Conservation (phyloP, 2,329 filamentous ascomycete genomes). For the Hypoxylon rubiginosum region DNA sequence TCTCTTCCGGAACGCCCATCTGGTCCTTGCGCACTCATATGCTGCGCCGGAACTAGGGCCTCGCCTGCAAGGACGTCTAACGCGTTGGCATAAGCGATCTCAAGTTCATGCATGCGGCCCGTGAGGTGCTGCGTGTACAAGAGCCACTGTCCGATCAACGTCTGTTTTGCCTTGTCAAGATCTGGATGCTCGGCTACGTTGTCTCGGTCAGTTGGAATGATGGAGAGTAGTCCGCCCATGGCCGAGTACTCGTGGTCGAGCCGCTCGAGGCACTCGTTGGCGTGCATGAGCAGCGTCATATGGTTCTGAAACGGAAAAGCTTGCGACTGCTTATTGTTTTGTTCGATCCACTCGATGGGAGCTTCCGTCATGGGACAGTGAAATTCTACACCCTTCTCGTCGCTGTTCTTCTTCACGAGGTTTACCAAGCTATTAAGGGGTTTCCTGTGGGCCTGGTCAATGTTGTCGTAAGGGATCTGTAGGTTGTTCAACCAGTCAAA, state of each 20-base stretch:
- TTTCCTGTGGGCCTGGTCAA: conserved; percentile 61
- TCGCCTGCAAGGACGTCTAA: conserved; percentile 65
- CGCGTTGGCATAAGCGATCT: conserved; percentile 65
- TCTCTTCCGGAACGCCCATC: conserved; percentile 66
- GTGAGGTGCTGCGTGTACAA: conserved; percentile 67
- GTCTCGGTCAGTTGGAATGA: conserved; percentile 62
- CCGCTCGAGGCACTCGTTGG: conserved; percentile 70
- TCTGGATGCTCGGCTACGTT: conserved; percentile 55
- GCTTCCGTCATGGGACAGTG: conserved; percentile 61
- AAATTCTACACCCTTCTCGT: conserved; percentile 57
- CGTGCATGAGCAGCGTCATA: conserved; percentile 66
- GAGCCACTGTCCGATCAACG: conserved; percentile 70
- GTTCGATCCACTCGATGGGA: conserved; percentile 38
- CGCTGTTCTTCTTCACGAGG: conserved; percentile 58
- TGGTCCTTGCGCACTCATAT: conserved; percentile 66
- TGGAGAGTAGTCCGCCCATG: conserved; percentile 67
- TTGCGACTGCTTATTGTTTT: conserved; percentile 32
- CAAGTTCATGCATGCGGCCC: conserved; percentile 69
- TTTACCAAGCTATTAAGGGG: conserved; percentile 64
- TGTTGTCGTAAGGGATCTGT: conserved; percentile 61
- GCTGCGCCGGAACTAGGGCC: conserved; percentile 64
- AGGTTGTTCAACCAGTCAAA: conserved; percentile 71
- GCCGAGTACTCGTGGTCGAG: conserved; percentile 70
- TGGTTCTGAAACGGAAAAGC: conserved; percentile 61
- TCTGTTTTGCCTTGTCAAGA: conserved; percentile 59